Evolutionary conservation across 306 rosid genomes (phyloP).

Genomic region (Sicyos baderoa): DNA sequence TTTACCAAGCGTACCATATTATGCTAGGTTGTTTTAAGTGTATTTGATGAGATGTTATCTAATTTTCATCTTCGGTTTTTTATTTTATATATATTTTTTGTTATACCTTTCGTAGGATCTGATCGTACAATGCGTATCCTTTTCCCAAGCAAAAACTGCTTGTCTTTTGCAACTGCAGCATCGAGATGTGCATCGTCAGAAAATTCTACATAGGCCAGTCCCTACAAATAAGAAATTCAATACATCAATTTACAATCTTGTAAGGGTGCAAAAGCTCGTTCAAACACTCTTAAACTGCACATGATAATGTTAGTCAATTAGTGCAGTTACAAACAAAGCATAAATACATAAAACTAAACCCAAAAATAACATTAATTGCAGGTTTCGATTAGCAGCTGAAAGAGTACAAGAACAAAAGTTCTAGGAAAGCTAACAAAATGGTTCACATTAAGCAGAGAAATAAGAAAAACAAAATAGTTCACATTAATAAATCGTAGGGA

Average conservation of each 20-base stretch:
- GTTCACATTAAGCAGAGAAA: not conserved
- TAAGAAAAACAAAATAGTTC: not conserved
- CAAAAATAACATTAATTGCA: not conserved
- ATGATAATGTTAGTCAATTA: not conserved
- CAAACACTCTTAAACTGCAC: conserved; percentile 1
- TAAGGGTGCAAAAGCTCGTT: not conserved
- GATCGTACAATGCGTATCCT: conserved; percentile 74
- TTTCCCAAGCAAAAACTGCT: conserved; percentile 55
- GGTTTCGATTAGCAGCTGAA: not conserved
- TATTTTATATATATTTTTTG: conserved; percentile 17
- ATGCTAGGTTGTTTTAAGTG: not conserved
- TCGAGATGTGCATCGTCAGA: conserved; percentile 60
- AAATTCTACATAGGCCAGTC: conserved; percentile 90
- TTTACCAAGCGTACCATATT: not conserved
- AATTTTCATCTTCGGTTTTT: conserved; percentile 20
- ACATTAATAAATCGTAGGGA: not conserved
- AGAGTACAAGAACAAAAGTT: not conserved
- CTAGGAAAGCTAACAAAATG: not conserved
- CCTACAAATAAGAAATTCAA: conserved; percentile 34
- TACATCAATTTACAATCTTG: not conserved
- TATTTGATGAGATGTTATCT: not conserved
- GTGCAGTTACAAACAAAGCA: not conserved
- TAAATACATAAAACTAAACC: not conserved
- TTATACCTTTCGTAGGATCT: conserved; percentile 54
- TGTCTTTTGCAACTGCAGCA: conserved; percentile 74